Evolutionary conservation across 257 asterid genomes (phyloP).

Genomic region (Petunia axillaris): DNA sequence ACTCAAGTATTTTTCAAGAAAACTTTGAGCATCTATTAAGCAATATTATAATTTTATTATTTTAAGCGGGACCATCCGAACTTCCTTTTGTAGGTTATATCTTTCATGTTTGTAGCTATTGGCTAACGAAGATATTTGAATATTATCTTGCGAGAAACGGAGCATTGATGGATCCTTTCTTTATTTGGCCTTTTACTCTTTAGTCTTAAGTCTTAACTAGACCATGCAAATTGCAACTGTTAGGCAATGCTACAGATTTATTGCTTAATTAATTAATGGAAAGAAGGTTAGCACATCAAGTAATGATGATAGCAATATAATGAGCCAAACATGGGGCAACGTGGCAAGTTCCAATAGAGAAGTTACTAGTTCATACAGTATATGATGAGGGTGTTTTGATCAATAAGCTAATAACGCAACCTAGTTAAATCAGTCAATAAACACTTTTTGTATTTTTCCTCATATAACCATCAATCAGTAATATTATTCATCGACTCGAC

Average conservation of each 20-base stretch:
- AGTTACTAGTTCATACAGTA: neutral
- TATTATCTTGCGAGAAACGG: neutral
- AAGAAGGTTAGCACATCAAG: neutral
- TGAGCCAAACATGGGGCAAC: neutral
- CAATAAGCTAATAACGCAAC: no score
- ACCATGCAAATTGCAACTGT: neutral
- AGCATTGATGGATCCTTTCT: neutral
- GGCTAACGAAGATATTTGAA: neutral
- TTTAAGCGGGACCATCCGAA: no score
- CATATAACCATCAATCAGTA: no score
- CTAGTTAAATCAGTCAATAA: no score
- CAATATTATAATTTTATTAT: neutral
- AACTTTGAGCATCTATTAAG: neutral
- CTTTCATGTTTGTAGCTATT: no score
- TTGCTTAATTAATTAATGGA: neutral
- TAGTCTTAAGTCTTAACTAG: no score
- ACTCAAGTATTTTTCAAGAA: neutral
- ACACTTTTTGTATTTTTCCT: no score
- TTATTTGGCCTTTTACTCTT: neutral
- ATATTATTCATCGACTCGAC: no score
- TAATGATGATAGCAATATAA: neutral
- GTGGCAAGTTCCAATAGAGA: neutral
- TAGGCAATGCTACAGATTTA: neutral
- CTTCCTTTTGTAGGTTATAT: no score
- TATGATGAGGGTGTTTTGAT: no score